Conservation (phyloP, 2,329 filamentous ascomycete genomes). For the Sordariomycetes sp. region DNA sequence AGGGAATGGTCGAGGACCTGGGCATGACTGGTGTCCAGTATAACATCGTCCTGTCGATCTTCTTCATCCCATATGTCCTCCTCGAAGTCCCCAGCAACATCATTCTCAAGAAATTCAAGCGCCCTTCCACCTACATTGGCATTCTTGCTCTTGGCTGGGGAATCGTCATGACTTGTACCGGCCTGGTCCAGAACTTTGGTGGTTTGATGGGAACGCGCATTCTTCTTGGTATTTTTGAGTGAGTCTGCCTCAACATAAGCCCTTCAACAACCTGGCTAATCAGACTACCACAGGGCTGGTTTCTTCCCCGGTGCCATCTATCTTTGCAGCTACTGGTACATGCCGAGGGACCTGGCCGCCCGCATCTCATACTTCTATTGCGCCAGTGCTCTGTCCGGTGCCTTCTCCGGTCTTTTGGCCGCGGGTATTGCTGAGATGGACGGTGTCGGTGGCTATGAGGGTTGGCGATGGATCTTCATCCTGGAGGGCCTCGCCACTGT, state of each 20-base stretch:
- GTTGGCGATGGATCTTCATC: slow-evolving; percentile 27
- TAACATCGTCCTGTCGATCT: slow-evolving; percentile 9
- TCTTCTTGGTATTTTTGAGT: slow-evolving; percentile 43
- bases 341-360: slow-evolving; percentile 40
- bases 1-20: slow-evolving; percentile 17
- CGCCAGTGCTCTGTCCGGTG: slow-evolving; percentile 26
- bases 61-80: slow-evolving; percentile 5
- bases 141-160: slow-evolving; percentile 31
- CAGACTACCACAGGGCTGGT: no score
- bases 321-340: slow-evolving; percentile 29
- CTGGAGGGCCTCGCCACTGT: slow-evolving; percentile 29
- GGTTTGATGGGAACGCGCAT: slow-evolving; percentile 37
- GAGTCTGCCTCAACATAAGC: no score
- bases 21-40: slow-evolving; percentile 42
- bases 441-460: slow-evolving; percentile 13
- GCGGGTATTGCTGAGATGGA: slow-evolving; percentile 28
- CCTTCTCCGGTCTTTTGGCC: slow-evolving; percentile 15
- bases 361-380: slow-evolving; percentile 27
- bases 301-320: slow-evolving; percentile 3
- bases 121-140: slow-evolving; percentile 21
- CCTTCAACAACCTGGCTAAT: no score
- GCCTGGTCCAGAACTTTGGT: slow-evolving; percentile 38
- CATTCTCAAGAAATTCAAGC: slow-evolving; percentile 21
- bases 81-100: slow-evolving; percentile 8
- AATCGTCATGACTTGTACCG: slow-evolving; percentile 36